Conservation (phyloP, 108 stramenopile species). For the Skeletonema tropicum region DNA sequence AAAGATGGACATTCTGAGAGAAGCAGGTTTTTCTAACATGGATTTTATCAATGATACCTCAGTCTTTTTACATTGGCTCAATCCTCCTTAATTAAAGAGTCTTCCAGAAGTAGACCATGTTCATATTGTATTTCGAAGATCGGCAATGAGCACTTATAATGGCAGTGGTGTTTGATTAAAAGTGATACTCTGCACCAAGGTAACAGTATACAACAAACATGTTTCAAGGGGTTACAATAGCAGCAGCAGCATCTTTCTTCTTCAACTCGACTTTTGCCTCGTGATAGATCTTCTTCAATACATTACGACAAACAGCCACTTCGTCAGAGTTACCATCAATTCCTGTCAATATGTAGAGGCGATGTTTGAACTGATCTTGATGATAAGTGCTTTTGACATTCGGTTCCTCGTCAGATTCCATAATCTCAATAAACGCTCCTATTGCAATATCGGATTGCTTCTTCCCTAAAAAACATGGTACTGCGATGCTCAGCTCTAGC, state of each 20-base stretch:
- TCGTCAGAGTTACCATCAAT: constrained; percentile 26
- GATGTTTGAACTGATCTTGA: constrained; percentile 22
- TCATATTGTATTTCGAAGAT: constrained; percentile 52
- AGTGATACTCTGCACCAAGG: not conserved
- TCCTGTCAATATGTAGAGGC: constrained; percentile 19
- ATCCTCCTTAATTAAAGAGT: constrained; percentile 69
- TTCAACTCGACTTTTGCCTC: not conserved
- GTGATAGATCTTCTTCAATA: constrained; percentile 20
- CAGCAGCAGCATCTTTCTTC: not conserved
- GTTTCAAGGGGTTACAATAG: not conserved
- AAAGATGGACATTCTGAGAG: constrained; percentile 27
- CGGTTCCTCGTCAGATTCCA: constrained; percentile 34
- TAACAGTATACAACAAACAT: not conserved
- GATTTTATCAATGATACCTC: constrained; percentile 22
- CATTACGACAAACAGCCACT: constrained; percentile 25
- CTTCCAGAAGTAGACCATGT: constrained; percentile 80
- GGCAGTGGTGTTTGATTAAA: not conserved
- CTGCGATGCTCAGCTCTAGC: constrained; percentile 29
- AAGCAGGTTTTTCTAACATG: constrained; percentile 6
- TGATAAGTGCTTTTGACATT: constrained; percentile 18
- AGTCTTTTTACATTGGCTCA: constrained; percentile 66
- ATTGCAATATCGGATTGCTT: constrained; percentile 30
- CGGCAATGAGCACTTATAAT: not conserved
- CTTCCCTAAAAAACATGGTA: constrained; percentile 30
- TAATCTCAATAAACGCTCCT: constrained; percentile 35